These are phyloP conservation scores for Karstenula rhodostoma DNA, from an alignment of 2,329 filamentous ascomycete species.

Conservation along the genomic window DNA sequence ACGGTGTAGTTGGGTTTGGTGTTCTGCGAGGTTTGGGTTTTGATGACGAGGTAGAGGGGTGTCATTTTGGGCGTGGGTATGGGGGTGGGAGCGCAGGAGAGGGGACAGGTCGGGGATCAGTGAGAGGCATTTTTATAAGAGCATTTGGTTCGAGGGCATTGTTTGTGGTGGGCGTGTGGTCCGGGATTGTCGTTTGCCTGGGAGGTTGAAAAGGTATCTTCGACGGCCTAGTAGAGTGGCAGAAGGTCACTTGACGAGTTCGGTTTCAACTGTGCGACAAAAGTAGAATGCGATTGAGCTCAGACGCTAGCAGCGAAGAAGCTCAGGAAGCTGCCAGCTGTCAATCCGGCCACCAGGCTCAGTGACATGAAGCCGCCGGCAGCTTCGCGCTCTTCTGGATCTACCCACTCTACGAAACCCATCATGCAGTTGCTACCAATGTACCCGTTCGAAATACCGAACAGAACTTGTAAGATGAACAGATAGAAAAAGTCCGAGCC, in stretches of 20 bases:
- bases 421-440: conserved; percentile 91
- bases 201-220: not conserved
- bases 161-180: not conserved
- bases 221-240: not conserved
- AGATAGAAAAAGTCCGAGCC: conserved; percentile 89
- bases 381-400: conserved; percentile 82
- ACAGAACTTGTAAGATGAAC: conserved; percentile 80
- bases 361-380: conserved; percentile 94
- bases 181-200: not conserved
- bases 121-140: not conserved
- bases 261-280: not conserved
- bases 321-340: conserved; percentile 86
- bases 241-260: not conserved
- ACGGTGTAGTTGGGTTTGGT: not conserved
- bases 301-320: conserved; percentile 69
- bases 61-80: not conserved
- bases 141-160: not conserved
- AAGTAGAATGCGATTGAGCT: not conserved
- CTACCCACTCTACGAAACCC: conserved; percentile 82
- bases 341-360: conserved; percentile 83
- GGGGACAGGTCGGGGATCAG: not conserved
- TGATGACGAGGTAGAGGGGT: not conserved
- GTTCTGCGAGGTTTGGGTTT: not conserved
- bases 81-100: not conserved
- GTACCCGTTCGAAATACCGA: conserved; percentile 88